Percentiles rank a stretch among this genome's conserved stretches.
These are phyloP conservation scores for Calonectria hawksworthii DNA, from an alignment of 2,329 filamentous ascomycete species.

Conservation along the genomic window DNA sequence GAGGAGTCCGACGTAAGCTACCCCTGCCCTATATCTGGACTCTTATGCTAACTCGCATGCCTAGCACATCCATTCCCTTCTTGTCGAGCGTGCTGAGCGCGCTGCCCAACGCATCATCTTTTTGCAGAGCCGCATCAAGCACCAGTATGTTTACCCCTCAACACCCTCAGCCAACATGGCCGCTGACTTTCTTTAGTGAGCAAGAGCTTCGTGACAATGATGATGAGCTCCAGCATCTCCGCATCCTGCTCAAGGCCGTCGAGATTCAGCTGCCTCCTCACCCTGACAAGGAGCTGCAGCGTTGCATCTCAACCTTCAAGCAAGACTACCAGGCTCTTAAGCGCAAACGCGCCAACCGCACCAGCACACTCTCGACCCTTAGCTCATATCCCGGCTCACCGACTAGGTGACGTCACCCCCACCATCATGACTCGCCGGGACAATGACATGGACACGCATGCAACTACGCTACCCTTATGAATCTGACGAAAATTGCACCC, in stretches of 20 bases:
- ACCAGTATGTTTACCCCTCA: conserved; percentile 62
- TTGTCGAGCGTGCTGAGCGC: conserved; percentile 70
- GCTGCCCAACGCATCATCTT: conserved; percentile 71
- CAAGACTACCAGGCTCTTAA: conserved; percentile 68
- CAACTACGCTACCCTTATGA: conserved; percentile 36
- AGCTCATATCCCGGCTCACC: conserved; percentile 40
- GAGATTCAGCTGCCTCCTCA: conserved; percentile 70
- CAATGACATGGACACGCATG: conserved; percentile 25
- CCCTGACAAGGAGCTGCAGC: conserved; percentile 68
- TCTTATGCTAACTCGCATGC: conserved; percentile 44
- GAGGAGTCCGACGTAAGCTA: conserved; percentile 70
- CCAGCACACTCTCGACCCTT: conserved; percentile 47
- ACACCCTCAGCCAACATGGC: no score
- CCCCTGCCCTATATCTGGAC: not conserved
- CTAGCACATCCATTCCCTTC: conserved; percentile 73
- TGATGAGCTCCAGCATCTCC: conserved; percentile 72
- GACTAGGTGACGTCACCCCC: conserved; percentile 30
- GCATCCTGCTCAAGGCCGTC: conserved; percentile 73
- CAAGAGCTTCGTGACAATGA: conserved; percentile 69
- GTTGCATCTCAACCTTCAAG: conserved; percentile 74
- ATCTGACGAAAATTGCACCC: conserved; percentile 36
- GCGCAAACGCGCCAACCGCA: conserved; percentile 56
- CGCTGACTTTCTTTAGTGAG: conserved; percentile 57
- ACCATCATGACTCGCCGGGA: conserved; percentile 14
- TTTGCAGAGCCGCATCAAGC: conserved; percentile 69